Percentiles rank a stretch among this genome's conserved stretches.
Conservation (phyloP, 352 stramenopile species). For the Globisporangium emineosum region DNA sequence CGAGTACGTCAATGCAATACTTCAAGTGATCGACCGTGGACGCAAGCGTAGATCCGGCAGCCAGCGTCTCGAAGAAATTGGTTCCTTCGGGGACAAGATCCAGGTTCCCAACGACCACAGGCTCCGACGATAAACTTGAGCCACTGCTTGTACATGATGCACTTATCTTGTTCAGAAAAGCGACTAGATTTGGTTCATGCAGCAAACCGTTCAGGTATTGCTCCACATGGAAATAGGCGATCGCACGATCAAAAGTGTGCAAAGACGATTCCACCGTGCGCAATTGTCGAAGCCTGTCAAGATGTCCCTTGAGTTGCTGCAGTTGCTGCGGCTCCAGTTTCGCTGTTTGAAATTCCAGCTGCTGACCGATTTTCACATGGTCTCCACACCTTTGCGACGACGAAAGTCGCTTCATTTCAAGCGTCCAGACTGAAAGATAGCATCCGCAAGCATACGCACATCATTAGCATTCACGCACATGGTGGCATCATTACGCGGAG, state of each 20-base stretch:
- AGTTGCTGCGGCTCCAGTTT: constrained; percentile 63
- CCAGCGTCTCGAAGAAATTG: constrained; percentile 71
- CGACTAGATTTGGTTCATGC: constrained; percentile 62
- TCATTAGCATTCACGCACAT: background rate
- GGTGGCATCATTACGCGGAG: background rate
- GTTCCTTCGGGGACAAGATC: constrained; percentile 54
- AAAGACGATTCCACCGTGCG: constrained; percentile 75
- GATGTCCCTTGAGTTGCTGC: constrained; percentile 58
- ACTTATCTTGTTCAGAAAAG: constrained; percentile 74
- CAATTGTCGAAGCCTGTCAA: constrained; percentile 70
- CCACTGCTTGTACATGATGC: constrained; percentile 31
- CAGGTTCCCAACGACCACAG: constrained; percentile 32
- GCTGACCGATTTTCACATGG: constrained; percentile 51
- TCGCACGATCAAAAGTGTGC: constrained; percentile 75
- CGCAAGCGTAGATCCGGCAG: constrained; percentile 41
- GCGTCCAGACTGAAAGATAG: constrained; percentile 40
- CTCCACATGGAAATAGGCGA: constrained; percentile 81
- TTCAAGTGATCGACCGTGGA: constrained; percentile 75
- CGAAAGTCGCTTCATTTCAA: constrained; percentile 59
- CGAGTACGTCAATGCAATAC: constrained; percentile 78
- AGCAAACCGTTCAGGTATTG: constrained; percentile 79
- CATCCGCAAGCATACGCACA: background rate
- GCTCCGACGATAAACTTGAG: constrained; percentile 12
- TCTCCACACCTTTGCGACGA: constrained; percentile 55
- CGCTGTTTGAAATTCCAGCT: constrained; percentile 68